Evolutionary conservation across 1,284 basidiomycete species (phyloP).

Genomic region (Veloporphyrellus conicus): DNA sequence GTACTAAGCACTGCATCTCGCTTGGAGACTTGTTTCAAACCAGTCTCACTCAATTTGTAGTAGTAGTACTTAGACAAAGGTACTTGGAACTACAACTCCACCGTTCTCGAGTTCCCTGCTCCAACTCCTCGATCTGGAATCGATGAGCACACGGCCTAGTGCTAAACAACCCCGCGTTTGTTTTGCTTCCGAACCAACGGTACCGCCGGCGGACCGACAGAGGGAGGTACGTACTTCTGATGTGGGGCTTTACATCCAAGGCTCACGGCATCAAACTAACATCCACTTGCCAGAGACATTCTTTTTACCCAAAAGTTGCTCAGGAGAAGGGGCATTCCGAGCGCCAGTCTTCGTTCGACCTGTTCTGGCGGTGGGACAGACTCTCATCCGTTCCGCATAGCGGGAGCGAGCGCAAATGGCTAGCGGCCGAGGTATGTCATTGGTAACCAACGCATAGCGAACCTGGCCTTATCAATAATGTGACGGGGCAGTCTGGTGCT

Average conservation of each 20-base stretch:
- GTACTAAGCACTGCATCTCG: no score
- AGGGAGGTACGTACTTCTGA: constrained; percentile 14
- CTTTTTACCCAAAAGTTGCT: constrained; percentile 39
- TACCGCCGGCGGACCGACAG: constrained; percentile 22
- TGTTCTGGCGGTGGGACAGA: constrained; percentile 35
- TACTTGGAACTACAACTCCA: not conserved
- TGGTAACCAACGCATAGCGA: no score
- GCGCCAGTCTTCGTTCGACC: constrained; percentile 32
- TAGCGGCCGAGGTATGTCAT: constrained; percentile 7
- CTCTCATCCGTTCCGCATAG: constrained; percentile 15
- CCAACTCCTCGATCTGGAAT: constrained; percentile 15
- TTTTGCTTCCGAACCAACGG: constrained; percentile 20
- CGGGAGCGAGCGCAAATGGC: not conserved
- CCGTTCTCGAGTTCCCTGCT: not conserved
- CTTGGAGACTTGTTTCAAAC: constrained; percentile 13
- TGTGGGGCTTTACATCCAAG: no score
- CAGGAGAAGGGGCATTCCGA: constrained; percentile 35
- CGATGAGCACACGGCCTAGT: constrained; percentile 15
- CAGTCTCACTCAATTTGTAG: not conserved
- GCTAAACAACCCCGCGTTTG: constrained; percentile 16
- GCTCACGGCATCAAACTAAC: not conserved
- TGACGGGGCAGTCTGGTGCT: constrained; percentile 1
- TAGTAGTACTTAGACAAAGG: not conserved
- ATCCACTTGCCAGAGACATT: constrained; percentile 19
- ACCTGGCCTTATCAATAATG: not conserved